These are phyloP conservation scores for Pseudocercospora vitis DNA, from an alignment of 2,329 filamentous ascomycete genomes.

Conservation along the genomic window DNA sequence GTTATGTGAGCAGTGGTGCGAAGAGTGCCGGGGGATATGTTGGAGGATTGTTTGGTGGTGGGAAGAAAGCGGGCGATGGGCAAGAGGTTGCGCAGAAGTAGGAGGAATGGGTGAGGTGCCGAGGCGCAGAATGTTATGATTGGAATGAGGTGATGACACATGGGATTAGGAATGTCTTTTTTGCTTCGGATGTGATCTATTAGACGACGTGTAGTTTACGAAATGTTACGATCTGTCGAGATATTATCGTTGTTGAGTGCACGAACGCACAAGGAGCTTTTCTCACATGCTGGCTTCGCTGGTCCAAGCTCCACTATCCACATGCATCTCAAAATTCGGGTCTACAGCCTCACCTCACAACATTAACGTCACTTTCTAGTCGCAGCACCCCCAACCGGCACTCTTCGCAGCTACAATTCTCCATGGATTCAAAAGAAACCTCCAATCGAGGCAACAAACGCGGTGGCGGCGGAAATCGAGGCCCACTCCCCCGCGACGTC, in stretches of 20 bases:
- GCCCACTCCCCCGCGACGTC: constrained; percentile 28
- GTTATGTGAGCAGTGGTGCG: constrained; percentile 32
- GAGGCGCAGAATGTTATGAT: constrained; percentile 1
- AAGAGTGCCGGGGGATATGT: constrained; percentile 38
- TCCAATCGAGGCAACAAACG: constrained; percentile 10
- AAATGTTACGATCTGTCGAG: background rate
- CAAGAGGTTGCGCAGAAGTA: constrained; percentile 14
- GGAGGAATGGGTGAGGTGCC: background rate
- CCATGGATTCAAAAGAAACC: background rate
- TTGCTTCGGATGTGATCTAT: background rate
- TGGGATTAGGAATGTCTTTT: too few species aligned
- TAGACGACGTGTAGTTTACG: background rate
- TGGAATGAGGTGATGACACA: background rate
- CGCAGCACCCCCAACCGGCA: too few species aligned
- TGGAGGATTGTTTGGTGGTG: constrained; percentile 36
- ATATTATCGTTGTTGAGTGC: too few species aligned
- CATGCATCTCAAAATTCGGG: too few species aligned
- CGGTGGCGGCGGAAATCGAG: constrained; percentile 18
- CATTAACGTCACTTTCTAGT: too few species aligned
- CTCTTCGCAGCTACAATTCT: too few species aligned
- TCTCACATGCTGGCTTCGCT: too few species aligned
- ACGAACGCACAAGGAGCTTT: too few species aligned
- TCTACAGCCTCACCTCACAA: too few species aligned
- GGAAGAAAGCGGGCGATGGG: constrained; percentile 35
- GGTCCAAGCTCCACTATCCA: too few species aligned